Evolutionary conservation across 176 grass and related monocot species (phyloP), one percentile per base, ranked within the genome.

Genomic region (Carex myosuroides): DNA sequence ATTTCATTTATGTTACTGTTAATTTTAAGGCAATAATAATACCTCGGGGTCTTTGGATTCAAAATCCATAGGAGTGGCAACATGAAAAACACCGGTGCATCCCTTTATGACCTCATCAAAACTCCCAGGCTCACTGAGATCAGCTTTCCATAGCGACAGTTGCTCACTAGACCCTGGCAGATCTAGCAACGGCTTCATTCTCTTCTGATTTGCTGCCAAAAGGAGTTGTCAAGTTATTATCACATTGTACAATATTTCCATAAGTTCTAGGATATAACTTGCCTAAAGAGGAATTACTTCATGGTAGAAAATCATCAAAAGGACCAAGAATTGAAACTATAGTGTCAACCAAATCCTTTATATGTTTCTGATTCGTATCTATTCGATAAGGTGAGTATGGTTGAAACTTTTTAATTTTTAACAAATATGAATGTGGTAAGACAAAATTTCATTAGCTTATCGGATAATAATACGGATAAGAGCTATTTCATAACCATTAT

Each of bases 1-100:
- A 35, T 53, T 29, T 24, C 44, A 29, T 26, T 75, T 4, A 53
- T 75, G 41, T 53, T 6, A 75, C 12, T 29, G 12, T 7, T 18
- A 64, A 37, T 35, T 68, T 13, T 68, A 37, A 17, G 48, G 62
- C 24, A 13, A 60, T 14, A 13, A 30, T 13, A 52, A 6, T 56
- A 92, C 94, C 90, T 98, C 95, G 1, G 92, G 92, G 82, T 93
- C 91, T 63, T 93, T 87, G 84, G 95, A 94, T 10, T 94, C 91
- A 67, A 98, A 98, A 87, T 94, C 91, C 91, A 94, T 94, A 21
- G 95, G 95, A 21, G 92, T 98, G 55, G 95, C 95, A 32, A 94
- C 92, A 86, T 98, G 95, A 89, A 98, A 98, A 24, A 98, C 92
- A 65, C 92, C 92, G 18, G 65, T 88, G 88, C 92, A 93, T 2